phyloP scores from a whole-genome alignment of 768 basidiomycete species.

The Pleurotus pulmonarius region DNA sequence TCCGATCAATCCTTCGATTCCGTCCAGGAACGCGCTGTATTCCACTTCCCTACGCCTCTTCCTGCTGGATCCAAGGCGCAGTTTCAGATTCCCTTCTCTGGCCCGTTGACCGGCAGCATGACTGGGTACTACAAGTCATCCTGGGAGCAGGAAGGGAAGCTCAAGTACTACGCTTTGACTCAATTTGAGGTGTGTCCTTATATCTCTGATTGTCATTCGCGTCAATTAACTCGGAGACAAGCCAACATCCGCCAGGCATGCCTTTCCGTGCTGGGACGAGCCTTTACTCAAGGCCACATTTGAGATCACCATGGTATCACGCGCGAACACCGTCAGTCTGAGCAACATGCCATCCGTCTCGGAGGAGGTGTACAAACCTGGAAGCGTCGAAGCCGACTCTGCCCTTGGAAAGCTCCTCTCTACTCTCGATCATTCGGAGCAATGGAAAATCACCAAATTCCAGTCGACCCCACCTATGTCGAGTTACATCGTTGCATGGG shows the following conservation, averaged over 20 bases:
- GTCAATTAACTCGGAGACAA: constrained; percentile 22
- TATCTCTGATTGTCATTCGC: neutral
- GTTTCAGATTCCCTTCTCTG: constrained; percentile 67
- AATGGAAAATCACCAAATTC: constrained; percentile 85
- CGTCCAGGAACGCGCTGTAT: constrained; percentile 59
- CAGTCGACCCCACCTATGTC: constrained; percentile 83
- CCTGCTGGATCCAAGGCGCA: constrained; percentile 67
- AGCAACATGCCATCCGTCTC: constrained; percentile 82
- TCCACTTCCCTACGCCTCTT: constrained; percentile 55
- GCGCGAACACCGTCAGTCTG: constrained; percentile 67
- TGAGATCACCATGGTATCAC: constrained; percentile 74
- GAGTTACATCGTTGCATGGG: constrained; percentile 84
- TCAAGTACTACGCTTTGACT: constrained; percentile 72
- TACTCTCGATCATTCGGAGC: constrained; percentile 28
- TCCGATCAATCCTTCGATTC: constrained; percentile 52
- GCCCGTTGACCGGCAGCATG: constrained; percentile 68
- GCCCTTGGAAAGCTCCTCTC: constrained; percentile 40
- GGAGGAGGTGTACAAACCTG: constrained; percentile 45
- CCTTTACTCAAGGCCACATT: constrained; percentile 87
- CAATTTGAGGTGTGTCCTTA: constrained; percentile 70
- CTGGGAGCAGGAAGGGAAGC: constrained; percentile 60
- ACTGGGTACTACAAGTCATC: constrained; percentile 78
- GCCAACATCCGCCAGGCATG: constrained; percentile 81
- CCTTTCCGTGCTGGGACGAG: constrained; percentile 93
- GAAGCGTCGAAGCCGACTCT: constrained; percentile 18